phyloP scores from a whole-genome alignment of 2,329 filamentous ascomycete species.

The Cladophialophora bantiana region DNA sequence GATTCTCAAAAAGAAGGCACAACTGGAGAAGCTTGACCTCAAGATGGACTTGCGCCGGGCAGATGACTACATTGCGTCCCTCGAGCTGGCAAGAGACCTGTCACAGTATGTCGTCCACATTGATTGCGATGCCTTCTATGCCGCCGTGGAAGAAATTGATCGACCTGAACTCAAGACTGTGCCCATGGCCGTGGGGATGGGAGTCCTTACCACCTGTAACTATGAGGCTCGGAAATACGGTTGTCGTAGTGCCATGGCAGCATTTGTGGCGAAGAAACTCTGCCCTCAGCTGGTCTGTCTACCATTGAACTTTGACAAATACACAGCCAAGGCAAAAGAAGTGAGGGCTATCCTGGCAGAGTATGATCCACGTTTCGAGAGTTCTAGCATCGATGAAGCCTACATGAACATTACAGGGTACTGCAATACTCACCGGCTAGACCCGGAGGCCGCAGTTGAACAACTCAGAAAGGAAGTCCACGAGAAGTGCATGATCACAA shows the following conservation, averaged over 20 bases:
- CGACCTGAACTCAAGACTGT: slow-evolving; percentile 83
- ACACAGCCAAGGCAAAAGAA: slow-evolving; percentile 86
- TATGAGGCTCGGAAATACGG: slow-evolving; percentile 90
- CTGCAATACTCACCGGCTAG: slow-evolving; percentile 71
- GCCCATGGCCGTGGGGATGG: slow-evolving; percentile 87
- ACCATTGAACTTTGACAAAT: slow-evolving; percentile 88
- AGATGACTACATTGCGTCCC: slow-evolving; percentile 79
- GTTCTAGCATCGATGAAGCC: slow-evolving; percentile 93
- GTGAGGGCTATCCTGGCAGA: slow-evolving; percentile 79
- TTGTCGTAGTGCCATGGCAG: slow-evolving; percentile 92
- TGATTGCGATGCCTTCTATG: slow-evolving; percentile 98
- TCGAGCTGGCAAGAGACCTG: slow-evolving; percentile 80
- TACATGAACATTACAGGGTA: slow-evolving; percentile 95
- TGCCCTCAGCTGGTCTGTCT: slow-evolving; percentile 85
- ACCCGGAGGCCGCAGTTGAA: slow-evolving; percentile 74
- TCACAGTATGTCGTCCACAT: slow-evolving; percentile 87
- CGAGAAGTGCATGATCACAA: slow-evolving; percentile 79
- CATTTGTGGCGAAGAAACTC: slow-evolving; percentile 92
- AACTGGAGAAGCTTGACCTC: slow-evolving; percentile 78
- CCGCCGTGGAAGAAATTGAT: slow-evolving; percentile 86
- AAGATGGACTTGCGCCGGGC: slow-evolving; percentile 75
- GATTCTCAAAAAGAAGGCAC: slow-evolving; percentile 76
- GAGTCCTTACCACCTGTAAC: slow-evolving; percentile 76
- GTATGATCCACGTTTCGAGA: slow-evolving; percentile 93
- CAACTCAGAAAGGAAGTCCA: slow-evolving; percentile 80